Conservation (phyloP, 2,329 filamentous ascomycete species). For the Diaporthe humulicola region DNA sequence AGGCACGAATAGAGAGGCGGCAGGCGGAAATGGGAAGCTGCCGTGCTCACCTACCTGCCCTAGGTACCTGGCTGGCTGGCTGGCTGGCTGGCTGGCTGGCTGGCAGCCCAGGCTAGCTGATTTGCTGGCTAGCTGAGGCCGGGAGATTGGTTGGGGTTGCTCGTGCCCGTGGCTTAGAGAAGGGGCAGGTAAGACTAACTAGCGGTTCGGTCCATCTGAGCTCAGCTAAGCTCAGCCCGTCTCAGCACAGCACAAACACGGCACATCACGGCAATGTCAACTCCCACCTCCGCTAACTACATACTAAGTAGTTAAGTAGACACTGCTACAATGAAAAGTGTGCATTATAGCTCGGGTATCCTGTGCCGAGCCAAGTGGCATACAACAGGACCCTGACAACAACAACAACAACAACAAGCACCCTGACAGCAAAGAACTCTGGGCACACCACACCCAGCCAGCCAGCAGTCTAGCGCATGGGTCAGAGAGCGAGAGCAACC, state of each 20-base stretch:
- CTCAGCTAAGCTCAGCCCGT: not conserved
- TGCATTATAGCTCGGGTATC: not conserved
- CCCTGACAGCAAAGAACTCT: too few relatives aligned
- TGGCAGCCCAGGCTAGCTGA: constrained; percentile 5
- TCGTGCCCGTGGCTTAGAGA: not conserved
- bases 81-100: too few relatives aligned
- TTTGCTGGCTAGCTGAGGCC: constrained; percentile 4
- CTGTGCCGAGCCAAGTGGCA: not conserved
- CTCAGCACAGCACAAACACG: not conserved
- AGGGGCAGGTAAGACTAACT: not conserved
- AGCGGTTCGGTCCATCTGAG: not conserved
- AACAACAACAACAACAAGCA: too few relatives aligned
- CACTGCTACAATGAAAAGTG: too few relatives aligned
- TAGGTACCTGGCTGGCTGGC: too few relatives aligned
- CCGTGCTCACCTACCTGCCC: constrained; percentile 4
- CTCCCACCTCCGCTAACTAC: too few relatives aligned
- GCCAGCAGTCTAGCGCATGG: not conserved
- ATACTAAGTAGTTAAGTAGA: too few relatives aligned
- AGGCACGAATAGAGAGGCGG: not conserved
- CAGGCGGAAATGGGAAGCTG: not conserved
- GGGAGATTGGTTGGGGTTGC: constrained; percentile 13
- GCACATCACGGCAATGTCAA: not conserved
- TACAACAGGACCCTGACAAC: not conserved
- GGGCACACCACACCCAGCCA: too few relatives aligned
- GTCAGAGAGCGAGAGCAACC: not conserved